Conservation (phyloP, 2,329 filamentous ascomycete genomes). For the Dactylellina leptospora region DNA sequence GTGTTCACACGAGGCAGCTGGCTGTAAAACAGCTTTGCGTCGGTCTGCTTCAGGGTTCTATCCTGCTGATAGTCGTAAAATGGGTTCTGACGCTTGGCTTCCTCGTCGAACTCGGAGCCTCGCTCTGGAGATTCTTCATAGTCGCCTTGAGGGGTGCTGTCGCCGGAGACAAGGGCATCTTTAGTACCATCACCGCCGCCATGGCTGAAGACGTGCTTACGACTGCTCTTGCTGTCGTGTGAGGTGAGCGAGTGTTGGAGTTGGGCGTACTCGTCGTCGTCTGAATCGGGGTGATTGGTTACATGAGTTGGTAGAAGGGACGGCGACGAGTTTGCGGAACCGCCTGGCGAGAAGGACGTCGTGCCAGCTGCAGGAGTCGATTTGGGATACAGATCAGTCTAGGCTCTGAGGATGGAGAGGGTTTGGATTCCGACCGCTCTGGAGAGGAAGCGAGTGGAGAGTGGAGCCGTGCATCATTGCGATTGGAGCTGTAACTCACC, state of each 20-base stretch:
- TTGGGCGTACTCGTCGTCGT: constrained; percentile 46
- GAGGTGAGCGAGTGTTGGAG: constrained; percentile 45
- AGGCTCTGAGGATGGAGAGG: constrained; percentile 10
- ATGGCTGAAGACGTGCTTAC: too few species aligned
- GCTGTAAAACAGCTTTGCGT: constrained; percentile 96
- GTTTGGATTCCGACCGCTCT: constrained; percentile 6
- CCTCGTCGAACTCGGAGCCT: constrained; percentile 36
- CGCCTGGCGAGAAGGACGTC: constrained; percentile 50
- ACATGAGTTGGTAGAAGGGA: constrained; percentile 53
- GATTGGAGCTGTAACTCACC: constrained; percentile 26
- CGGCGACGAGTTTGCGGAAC: constrained; percentile 49
- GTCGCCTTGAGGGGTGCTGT: constrained; percentile 1
- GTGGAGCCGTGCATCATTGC: not conserved
- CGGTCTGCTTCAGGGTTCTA: constrained; percentile 90
- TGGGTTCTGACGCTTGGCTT: constrained; percentile 72
- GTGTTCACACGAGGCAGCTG: constrained; percentile 60
- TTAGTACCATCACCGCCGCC: not conserved
- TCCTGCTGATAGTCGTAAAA: constrained; percentile 94
- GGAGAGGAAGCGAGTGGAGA: not conserved
- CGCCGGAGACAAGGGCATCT: constrained; percentile 1
- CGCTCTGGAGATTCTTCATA: constrained; percentile 45
- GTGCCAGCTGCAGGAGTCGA: constrained; percentile 38
- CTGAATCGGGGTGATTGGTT: constrained; percentile 51
- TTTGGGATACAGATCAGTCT: constrained; percentile 8
- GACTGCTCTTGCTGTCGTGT: constrained; percentile 29